phyloP scores from a whole-genome alignment of 2,329 filamentous ascomycete species.

The Neocatenulostroma microsporum region DNA sequence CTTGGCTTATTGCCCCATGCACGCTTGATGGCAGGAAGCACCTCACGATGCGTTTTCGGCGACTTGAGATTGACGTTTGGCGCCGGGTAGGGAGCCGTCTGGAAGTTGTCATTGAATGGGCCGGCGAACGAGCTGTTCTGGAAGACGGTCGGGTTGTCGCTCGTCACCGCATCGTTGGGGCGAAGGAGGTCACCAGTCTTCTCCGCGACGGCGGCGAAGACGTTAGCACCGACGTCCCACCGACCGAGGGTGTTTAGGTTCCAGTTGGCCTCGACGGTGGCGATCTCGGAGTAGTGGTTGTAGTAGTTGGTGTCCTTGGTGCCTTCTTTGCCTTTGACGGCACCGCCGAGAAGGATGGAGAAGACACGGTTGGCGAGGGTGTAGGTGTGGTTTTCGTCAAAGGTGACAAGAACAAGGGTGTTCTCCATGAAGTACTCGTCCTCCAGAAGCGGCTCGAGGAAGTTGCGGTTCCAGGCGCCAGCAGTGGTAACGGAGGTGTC shows the following conservation, averaged over 20 bases:
- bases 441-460: constrained; percentile 61
- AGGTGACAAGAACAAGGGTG: constrained; percentile 67
- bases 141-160: constrained; percentile 20
- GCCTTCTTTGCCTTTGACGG: constrained; percentile 55
- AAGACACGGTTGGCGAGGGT: constrained; percentile 59
- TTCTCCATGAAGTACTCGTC: constrained; percentile 66
- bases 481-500: constrained; percentile 63
- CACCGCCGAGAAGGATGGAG: constrained; percentile 64
- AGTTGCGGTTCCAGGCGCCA: constrained; percentile 58
- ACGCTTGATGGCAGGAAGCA: constrained; percentile 22
- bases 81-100: constrained; percentile 19
- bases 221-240: constrained; percentile 42
- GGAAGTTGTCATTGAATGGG: constrained; percentile 25
- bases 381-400: constrained; percentile 71
- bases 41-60: constrained; percentile 21
- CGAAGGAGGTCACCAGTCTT: constrained; percentile 28
- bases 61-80: constrained; percentile 25
- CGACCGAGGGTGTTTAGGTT: constrained; percentile 38
- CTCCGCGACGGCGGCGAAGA: constrained; percentile 33
- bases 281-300: constrained; percentile 41
- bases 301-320: constrained; percentile 58
- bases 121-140: constrained; percentile 29
- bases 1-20: constrained; percentile 8
- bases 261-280: constrained; percentile 42
- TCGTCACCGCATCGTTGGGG: constrained; percentile 20